Evolutionary conservation across 2,329 filamentous ascomycete species (phyloP), one percentile per base, ranked within the genome.

Genomic region (Pyrenophora tritici-repentis): DNA sequence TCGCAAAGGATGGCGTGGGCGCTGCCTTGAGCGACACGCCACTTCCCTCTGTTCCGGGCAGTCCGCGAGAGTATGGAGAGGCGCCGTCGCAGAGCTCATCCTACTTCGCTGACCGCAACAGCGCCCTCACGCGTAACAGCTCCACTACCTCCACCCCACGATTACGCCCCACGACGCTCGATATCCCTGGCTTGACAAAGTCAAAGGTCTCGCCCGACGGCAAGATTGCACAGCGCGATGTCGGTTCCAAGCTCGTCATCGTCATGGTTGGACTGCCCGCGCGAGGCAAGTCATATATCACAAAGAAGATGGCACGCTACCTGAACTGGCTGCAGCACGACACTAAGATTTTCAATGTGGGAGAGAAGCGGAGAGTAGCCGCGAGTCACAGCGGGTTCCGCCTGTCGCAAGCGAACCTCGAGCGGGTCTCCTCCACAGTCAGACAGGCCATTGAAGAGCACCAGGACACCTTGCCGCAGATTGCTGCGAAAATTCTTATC

Each of bases 251-350:
- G 80, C 81, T 99, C 56, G 91, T 97, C 70, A 96, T 99, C 66
- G 86, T 99, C 72, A 99, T 99, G 94, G 94, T 99, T 54, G 94
- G 94, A 58, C 78, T 99, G 65, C 94, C 94, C 2, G 94, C 94
- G 8, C 83, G 94, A 66, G 94, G 94, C 71, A 99, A 99, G 78
- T 97, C 92, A 47, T 99, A 99, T 76, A 96, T 99, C 67, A 97
- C 94, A 55, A 97, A 97, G 80, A 99, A 99, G 78, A 84, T 99
- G 57, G 89, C 94, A 52, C 85, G 94, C 55, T 99, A 97, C 71
- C 79, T 99, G 42, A 93, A 95, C 42, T 99, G 94, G 94, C 86
- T 97, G 67, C 94, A 99, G 70, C 93, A 99, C 75, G 90, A 96
- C 67, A 94, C 92, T 10, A 84, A 83, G 61, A 97, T 99, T 63